Evolutionary conservation across 2,329 filamentous ascomycete genomes (phyloP), one percentile per base, ranked within the genome.

Genomic region (Magnaporthiopsis rhizophila): DNA sequence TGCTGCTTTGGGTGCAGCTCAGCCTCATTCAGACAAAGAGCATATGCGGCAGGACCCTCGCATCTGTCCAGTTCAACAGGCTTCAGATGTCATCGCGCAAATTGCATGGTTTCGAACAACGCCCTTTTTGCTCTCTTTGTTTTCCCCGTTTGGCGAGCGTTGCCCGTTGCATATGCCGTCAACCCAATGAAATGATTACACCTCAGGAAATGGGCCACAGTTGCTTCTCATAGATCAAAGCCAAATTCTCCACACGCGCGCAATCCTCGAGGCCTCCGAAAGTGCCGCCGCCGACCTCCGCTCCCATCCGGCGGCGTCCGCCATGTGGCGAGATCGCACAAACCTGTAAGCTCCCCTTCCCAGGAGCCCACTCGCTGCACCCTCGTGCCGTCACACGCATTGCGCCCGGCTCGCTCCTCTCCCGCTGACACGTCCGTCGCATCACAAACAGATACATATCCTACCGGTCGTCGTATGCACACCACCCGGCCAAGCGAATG

Each of bases 321-420:
- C 85, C 81, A 96, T 97, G 92, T 99, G 93, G 93, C 92, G 95
- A 82, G 95, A 99, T 84, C 90, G 95, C 79, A 99, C 95, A 71
- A 99, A 98, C 76, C 90, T 99, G 92, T 97, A 87, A 71, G 86
- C 74, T 60, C 58, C 59, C 63, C 57, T 61, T 21, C n/a, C 66
- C 1, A 53, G n/a, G 21, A 53, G 56, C 66, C 67, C 66, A 65
- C 64, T 65, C 67, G 65, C 56, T 58, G 64, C 61, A 65, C 68
- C 65, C 68, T 67, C 66, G 68, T 64, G 50, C 65, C 67, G 62
- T 24, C 21, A 7, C 45, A 21, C 45, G 18, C 45, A 13, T 53
- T 53, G 45, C 45, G 45, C 45, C n/a, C 9, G n/a, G 21, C 45
- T 11, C 45, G 7, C 64, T 4, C 6, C 30, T 7, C 64, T 9